These are phyloP conservation scores for Agrocybe praecox DNA, from an alignment of 768 basidiomycete genomes.

Conservation along the genomic window DNA sequence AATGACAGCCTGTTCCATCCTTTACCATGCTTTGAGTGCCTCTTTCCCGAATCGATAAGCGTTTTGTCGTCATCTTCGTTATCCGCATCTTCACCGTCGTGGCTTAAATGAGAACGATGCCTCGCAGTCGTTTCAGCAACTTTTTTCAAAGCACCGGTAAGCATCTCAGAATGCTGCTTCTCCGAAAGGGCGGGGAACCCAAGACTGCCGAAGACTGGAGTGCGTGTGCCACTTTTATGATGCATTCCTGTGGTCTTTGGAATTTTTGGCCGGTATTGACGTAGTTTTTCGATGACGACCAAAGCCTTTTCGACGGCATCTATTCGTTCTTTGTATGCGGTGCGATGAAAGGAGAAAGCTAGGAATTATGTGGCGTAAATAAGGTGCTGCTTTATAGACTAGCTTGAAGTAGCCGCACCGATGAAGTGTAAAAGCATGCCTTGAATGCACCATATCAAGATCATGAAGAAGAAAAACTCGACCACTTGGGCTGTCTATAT, in stretches of 20 bases:
- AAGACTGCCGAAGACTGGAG: slow-evolving; percentile 41
- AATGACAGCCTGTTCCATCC: slow-evolving; percentile 11
- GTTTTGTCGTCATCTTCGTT: slow-evolving; percentile 16
- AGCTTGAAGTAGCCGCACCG: slow-evolving; percentile 25
- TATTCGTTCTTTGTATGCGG: slow-evolving; percentile 74
- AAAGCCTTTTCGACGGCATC: slow-evolving; percentile 56
- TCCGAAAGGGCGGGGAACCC: slow-evolving; percentile 38
- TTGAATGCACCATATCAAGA: slow-evolving; percentile 62
- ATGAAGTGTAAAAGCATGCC: slow-evolving; percentile 73
- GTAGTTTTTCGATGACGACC: slow-evolving; percentile 64
- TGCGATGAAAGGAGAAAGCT: slow-evolving; percentile 79
- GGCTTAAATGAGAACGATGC: slow-evolving; percentile 10
- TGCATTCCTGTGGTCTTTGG: slow-evolving; percentile 21
- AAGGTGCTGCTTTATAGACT: background rate
- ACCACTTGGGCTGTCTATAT: slow-evolving; percentile 64
- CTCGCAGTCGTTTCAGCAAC: slow-evolving; percentile 9
- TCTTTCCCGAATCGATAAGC: slow-evolving; percentile 5
- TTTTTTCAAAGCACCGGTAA: slow-evolving; percentile 31
- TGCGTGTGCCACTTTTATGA: slow-evolving; percentile 40
- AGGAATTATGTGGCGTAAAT: background rate
- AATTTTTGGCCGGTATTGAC: slow-evolving; percentile 60
- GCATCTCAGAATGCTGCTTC: slow-evolving; percentile 44
- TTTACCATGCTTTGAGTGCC: slow-evolving; percentile 16
- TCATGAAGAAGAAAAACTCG: slow-evolving; percentile 77
- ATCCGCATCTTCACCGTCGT: slow-evolving; percentile 20